A percentile compares a stretch with the other conserved stretches of the same genome.
These are phyloP conservation scores for Trichophyton schoenleinii DNA, from an alignment of 2,329 filamentous ascomycete genomes.

Conservation along the genomic window DNA sequence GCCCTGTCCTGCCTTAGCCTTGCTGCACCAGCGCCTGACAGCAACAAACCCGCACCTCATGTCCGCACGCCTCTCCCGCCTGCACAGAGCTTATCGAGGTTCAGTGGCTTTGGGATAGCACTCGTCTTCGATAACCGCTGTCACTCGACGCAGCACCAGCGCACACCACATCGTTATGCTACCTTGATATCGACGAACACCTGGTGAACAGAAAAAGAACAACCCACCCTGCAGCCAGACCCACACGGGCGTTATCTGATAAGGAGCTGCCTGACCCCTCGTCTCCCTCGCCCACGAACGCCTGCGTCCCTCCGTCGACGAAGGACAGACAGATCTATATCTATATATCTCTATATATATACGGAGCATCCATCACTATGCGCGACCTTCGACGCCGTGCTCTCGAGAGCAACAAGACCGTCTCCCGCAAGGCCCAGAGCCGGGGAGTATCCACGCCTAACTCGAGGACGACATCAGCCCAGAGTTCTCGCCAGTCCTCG, in stretches of 20 bases:
- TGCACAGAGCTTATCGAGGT: background rate
- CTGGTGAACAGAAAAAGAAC: background rate
- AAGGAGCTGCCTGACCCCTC: background rate
- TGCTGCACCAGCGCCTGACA: background rate
- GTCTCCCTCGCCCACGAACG: background rate
- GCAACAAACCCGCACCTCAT: background rate
- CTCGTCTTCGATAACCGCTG: background rate
- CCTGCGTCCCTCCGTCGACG: background rate
- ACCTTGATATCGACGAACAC: background rate
- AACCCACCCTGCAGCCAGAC: background rate
- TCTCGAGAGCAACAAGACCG: slow-evolving; percentile 52
- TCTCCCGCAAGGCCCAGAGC: slow-evolving; percentile 42
- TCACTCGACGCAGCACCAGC: background rate
- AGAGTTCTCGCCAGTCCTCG: slow-evolving; percentile 42
- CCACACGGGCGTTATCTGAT: background rate
- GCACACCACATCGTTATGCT: too few species aligned
- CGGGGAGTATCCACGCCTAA: slow-evolving; percentile 41
- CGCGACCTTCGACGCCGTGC: slow-evolving; percentile 44
- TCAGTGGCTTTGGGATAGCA: slow-evolving; percentile 1
- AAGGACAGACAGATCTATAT: background rate
- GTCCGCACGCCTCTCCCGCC: slow-evolving; percentile 1
- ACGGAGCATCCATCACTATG: slow-evolving; percentile 23
- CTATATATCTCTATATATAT: background rate
- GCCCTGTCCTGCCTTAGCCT: background rate
- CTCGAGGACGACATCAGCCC: slow-evolving; percentile 41